Conservation (phyloP, 2,329 filamentous ascomycete species). For the Metarhizium robertsii region DNA sequence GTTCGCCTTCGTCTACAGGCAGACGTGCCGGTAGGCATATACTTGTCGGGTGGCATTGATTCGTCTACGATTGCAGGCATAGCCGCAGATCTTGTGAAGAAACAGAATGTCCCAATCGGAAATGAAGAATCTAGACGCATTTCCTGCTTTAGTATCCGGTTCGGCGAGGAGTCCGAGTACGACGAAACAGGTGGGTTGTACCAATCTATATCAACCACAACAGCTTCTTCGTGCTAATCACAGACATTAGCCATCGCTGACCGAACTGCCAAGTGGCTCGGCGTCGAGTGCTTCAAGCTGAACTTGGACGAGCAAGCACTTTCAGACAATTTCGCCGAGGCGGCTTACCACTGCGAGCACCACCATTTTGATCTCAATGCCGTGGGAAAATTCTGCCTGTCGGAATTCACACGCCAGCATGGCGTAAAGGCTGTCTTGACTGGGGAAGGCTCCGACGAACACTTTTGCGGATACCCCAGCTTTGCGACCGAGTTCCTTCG, state of each 20-base stretch:
- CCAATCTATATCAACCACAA: too few relatives aligned
- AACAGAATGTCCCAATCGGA: slow-evolving; percentile 36
- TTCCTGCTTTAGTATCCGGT: slow-evolving; percentile 40
- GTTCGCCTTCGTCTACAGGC: slow-evolving; percentile 43
- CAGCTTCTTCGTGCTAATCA: too few relatives aligned
- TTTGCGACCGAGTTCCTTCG: slow-evolving; percentile 37
- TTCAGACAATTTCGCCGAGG: slow-evolving; percentile 19
- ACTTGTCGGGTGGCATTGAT: slow-evolving; percentile 48
- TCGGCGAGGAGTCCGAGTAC: too few relatives aligned
- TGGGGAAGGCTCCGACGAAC: slow-evolving; percentile 42
- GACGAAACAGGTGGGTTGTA: too few relatives aligned
- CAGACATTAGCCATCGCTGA: slow-evolving; percentile 23
- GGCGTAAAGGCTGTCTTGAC: slow-evolving; percentile 46
- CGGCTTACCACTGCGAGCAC: slow-evolving; percentile 22
- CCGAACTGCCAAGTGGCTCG: slow-evolving; percentile 23
- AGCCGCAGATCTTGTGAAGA: slow-evolving; percentile 38
- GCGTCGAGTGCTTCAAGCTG: slow-evolving; percentile 17
- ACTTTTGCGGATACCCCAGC: slow-evolving; percentile 41
- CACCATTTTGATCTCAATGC: slow-evolving; percentile 38
- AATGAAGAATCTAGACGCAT: slow-evolving; percentile 23
- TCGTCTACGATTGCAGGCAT: slow-evolving; percentile 49
- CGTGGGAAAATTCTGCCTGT: slow-evolving; percentile 41
- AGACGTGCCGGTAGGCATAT: slow-evolving; percentile 49
- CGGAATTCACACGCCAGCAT: slow-evolving; percentile 30
- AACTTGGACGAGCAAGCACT: slow-evolving; percentile 18